These are phyloP conservation scores for Fusarium kyushuense DNA, from an alignment of 2,329 filamentous ascomycete genomes.

Conservation along the genomic window DNA sequence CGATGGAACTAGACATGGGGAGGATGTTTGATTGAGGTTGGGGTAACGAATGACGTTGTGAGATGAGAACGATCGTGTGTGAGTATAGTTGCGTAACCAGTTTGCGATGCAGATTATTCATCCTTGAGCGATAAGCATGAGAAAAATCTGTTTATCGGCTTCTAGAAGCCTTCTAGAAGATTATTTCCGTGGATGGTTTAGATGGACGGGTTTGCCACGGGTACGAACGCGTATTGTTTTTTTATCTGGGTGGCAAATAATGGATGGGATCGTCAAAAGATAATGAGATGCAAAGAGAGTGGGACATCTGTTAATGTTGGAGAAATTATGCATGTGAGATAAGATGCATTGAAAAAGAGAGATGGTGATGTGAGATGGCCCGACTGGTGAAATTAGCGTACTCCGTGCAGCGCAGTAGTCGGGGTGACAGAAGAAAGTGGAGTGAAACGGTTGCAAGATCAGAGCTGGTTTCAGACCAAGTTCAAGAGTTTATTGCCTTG, in stretches of 20 bases:
- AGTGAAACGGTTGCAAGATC: neutral
- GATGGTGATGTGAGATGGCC: neutral
- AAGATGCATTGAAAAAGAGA: neutral
- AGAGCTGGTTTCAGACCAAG: neutral
- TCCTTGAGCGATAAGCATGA: neutral
- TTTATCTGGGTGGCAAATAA: neutral
- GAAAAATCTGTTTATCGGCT: slow-evolving; percentile 4
- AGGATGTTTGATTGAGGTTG: neutral
- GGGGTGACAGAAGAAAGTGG: neutral
- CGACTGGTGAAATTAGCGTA: neutral
- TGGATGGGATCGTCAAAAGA: neutral
- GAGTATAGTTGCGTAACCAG: neutral
- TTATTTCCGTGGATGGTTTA: neutral
- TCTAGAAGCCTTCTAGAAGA: slow-evolving; percentile 34
- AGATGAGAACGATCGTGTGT: neutral
- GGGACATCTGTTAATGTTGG: neutral
- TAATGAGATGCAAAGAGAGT: neutral
- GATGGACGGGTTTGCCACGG: slow-evolving; percentile 4
- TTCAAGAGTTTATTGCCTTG: neutral
- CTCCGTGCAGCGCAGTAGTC: neutral
- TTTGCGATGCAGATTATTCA: slow-evolving; percentile 24
- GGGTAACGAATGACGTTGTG: neutral
- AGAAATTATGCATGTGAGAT: neutral
- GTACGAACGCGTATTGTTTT: neutral
- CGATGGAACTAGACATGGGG: neutral